phyloP scores from a whole-genome alignment of 2,329 filamentous ascomycete species.

The Penicillium sclerotigenum region DNA sequence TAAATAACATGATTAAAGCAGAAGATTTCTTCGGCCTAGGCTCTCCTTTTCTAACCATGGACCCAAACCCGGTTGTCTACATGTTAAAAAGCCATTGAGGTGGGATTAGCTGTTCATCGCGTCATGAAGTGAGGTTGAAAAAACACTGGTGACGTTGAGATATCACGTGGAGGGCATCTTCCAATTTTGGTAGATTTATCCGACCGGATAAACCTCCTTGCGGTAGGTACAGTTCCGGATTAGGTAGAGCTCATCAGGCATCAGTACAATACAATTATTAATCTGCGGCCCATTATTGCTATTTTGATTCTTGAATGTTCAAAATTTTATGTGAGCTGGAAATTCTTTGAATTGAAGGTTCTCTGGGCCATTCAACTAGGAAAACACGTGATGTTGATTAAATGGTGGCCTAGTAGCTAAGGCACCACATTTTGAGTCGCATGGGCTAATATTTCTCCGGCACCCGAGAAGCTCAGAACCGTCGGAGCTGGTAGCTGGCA shows the following conservation, averaged over 20 bases:
- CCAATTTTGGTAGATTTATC: not conserved
- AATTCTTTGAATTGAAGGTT: not conserved
- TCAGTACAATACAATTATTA: not conserved
- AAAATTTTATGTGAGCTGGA: no score
- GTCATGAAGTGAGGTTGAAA: constrained; percentile 5
- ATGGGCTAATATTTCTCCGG: not conserved
- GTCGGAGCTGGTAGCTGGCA: constrained; percentile 1
- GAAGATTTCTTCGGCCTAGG: not conserved
- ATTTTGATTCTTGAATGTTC: no score
- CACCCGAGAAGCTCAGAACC: constrained; percentile 7
- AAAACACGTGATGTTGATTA: not conserved
- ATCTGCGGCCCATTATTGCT: no score
- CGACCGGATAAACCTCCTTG: not conserved
- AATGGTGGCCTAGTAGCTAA: not conserved
- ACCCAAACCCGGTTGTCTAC: not conserved
- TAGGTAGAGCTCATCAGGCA: not conserved
- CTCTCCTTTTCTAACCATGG: not conserved
- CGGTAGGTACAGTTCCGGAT: not conserved
- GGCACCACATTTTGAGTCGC: not conserved
- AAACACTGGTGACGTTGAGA: not conserved
- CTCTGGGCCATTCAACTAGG: not conserved
- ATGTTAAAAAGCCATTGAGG: no score
- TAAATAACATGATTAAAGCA: not conserved
- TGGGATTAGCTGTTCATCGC: not conserved
- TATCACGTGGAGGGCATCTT: not conserved